Base-by-base conservation (phyloP, 345 rosid species). In the Mercurialis annua region DNA sequence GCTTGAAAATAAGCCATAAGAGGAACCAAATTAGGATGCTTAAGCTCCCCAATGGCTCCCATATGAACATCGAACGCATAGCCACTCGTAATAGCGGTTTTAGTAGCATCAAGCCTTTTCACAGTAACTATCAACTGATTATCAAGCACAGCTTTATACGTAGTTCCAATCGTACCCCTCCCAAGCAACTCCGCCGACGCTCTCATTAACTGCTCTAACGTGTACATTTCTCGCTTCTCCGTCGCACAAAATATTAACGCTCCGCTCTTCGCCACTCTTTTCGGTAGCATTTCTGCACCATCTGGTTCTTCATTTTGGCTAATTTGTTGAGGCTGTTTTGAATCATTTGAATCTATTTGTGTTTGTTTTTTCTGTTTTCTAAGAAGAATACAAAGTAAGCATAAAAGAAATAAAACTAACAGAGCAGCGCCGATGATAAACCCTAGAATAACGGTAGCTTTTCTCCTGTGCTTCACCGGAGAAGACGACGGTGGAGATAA, bases 161-260 rank as follows among this genome's bases (percentile, higher is more conserved):
- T 89, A 0, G 91, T 90, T 67, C 95, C 96, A 3, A 90, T 74
- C 0, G 84, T 79, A 10, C 99, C 99, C 74, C 99, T 85, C 36
- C 99, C 99, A 3, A 91, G 67, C 61, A 94, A 72, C 88, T 91
- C 99, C 3, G 99, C 99, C 0, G 99, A 94, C 24, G 90, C 97
- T 68, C 88, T 73, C 99, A 91, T 89, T 44, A 89, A 76, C 82
- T 91, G 95, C 76, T 94, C 96, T 44, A 94, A 33, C 6, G 83
- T 84, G 54, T 91, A 94, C 26, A 78, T 65, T 20, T 79, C n/a
- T n/a, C n/a, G 81, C 2, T 73, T 58, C 66, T 75, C 86, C 33
- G 83, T 87, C 12, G 76, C 79, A 30, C 87, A 84, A 55, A 85
- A 83, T 47, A 87, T 83, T 46, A 92, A 65, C 71, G 43, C 75